Conservation (phyloP, 2,329 filamentous ascomycete species). For the Dothidotthia symphoricarpi region DNA sequence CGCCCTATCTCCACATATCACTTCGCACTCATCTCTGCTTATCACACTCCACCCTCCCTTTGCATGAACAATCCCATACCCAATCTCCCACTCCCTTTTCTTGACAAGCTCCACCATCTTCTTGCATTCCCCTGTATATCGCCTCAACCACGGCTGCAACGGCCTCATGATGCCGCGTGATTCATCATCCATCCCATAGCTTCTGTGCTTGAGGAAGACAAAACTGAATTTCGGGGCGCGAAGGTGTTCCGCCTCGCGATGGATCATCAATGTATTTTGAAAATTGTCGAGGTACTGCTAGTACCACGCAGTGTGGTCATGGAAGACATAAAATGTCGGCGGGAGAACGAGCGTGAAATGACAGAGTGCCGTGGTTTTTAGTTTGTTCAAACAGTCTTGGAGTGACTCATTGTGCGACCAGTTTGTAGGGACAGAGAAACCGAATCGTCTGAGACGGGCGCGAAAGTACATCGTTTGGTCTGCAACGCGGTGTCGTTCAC, state of each 20-base stretch:
- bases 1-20: background rate
- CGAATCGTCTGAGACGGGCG: background rate
- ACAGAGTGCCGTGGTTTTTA: background rate
- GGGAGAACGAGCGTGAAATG: background rate
- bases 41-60: background rate
- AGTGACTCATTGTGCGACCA: background rate
- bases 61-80: background rate
- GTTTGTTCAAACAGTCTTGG: too few species aligned
- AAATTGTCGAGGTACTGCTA: background rate
- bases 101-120: background rate
- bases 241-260: background rate
- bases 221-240: background rate
- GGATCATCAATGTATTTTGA: background rate
- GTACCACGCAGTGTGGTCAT: background rate
- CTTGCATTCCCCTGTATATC: constrained; percentile 1
- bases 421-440: background rate
- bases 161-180: background rate
- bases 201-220: background rate
- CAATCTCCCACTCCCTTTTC: background rate
- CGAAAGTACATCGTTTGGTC: background rate
- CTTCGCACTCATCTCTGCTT: background rate
- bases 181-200: background rate
- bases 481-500: background rate
- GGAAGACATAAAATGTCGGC: background rate
- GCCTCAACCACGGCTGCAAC: background rate